phyloP scores from a whole-genome alignment of 768 basidiomycete species.

The Russula lepida region DNA sequence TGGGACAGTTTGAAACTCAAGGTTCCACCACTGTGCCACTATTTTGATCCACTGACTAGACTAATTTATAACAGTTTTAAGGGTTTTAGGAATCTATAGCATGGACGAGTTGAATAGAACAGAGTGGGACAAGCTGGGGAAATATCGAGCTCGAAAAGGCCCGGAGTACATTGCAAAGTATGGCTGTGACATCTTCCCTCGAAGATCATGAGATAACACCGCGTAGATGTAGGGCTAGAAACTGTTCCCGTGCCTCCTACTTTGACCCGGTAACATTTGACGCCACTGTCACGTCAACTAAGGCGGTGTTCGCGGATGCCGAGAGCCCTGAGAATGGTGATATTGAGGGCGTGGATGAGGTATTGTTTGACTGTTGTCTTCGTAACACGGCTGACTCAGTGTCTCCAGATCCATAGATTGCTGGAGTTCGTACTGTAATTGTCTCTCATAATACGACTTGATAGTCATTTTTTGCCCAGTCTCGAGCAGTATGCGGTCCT shows the following conservation, averaged over 20 bases:
- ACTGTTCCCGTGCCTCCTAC: neutral
- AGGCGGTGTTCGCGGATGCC: neutral
- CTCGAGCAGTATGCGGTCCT: conserved; percentile 14
- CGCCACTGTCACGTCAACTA: neutral
- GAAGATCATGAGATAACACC: neutral
- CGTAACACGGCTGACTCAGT: neutral
- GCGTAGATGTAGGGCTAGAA: conserved; percentile 10
- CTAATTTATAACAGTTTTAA: neutral
- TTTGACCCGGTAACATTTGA: conserved; percentile 5
- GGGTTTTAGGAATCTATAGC: conserved; percentile 2
- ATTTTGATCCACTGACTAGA: neutral
- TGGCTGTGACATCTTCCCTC: neutral
- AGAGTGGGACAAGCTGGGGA: conserved; percentile 6
- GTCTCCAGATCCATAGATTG: conserved; percentile 3
- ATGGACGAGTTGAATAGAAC: conserved; percentile 11
- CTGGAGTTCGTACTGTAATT: conserved; percentile 5
- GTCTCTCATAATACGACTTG: neutral
- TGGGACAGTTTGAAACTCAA: conserved; percentile 7
- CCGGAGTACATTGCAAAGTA: conserved; percentile 1
- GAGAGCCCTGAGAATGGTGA: neutral
- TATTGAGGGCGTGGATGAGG: conserved; percentile 6
- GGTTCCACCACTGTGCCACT: neutral
- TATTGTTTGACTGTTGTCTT: neutral
- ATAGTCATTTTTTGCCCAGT: neutral
- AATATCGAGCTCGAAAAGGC: neutral